These are phyloP conservation scores for Crataegus laevigata DNA, from an alignment of 306 rosid genomes.

Conservation along the genomic window DNA sequence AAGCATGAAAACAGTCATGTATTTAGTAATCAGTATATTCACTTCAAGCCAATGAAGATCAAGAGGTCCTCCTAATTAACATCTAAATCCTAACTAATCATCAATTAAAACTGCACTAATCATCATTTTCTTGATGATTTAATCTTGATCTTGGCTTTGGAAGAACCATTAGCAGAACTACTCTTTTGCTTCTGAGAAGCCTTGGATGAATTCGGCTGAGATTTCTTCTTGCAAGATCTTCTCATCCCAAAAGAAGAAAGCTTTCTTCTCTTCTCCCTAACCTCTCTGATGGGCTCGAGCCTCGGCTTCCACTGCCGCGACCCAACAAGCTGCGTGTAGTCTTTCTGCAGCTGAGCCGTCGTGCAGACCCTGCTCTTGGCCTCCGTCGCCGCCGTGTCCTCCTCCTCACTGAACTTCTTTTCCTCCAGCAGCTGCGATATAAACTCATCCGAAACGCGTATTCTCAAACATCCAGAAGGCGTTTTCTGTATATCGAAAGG, in stretches of 20 bases:
- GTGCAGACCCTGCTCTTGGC: conserved; percentile 18
- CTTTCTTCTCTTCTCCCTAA: conserved; percentile 7
- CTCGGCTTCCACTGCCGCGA: conserved; percentile 32
- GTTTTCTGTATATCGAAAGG: conserved; percentile 31
- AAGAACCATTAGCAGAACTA: not conserved
- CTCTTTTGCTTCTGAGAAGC: not conserved
- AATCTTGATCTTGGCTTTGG: conserved; percentile 7
- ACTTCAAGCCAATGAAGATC: not conserved
- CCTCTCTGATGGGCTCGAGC: conserved; percentile 32
- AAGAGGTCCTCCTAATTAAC: not conserved
- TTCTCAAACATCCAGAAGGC: conserved; percentile 22
- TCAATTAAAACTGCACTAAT: not conserved
- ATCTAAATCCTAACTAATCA: not conserved
- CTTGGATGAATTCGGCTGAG: not conserved
- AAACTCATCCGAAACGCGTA: conserved; percentile 39
- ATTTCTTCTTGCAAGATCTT: conserved; percentile 12
- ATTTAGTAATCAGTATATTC: not conserved
- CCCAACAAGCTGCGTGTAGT: conserved; percentile 28
- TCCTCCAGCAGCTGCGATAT: conserved; percentile 27
- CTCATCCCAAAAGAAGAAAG: conserved; percentile 26
- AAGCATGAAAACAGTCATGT: not conserved
- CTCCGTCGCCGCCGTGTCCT: not conserved
- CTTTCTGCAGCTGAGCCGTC: conserved; percentile 30
- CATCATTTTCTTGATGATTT: conserved; percentile 6
- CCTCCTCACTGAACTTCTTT: not conserved